Conservation (phyloP, 371 early-diverging fungal species). For the Haplosporangium sp. region DNA sequence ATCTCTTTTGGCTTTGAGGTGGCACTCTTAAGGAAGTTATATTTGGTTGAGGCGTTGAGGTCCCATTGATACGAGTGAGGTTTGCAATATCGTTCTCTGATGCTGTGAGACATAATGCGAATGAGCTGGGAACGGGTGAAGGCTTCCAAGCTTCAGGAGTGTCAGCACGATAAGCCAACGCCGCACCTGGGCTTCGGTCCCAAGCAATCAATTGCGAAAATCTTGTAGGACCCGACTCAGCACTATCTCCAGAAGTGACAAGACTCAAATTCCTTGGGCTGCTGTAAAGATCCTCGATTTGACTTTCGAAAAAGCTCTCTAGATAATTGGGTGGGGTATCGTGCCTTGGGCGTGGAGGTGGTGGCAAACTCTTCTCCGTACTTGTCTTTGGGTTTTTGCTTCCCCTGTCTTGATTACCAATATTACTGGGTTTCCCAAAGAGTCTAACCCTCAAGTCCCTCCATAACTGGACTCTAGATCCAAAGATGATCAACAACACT, state of each 20-base stretch:
- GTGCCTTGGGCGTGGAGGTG: background rate
- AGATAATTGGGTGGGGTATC: background rate
- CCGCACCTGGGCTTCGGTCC: background rate
- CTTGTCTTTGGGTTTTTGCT: background rate
- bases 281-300: background rate
- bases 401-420: background rate
- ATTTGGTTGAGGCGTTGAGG: background rate
- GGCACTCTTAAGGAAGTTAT: background rate
- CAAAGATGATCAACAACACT: slow-evolving; percentile 36
- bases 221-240: background rate
- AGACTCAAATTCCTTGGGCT: background rate
- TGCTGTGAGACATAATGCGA: too few species aligned
- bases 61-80: background rate
- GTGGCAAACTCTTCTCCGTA: background rate
- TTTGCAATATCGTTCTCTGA: background rate
- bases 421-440: slow-evolving; percentile 4
- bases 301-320: background rate
- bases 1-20: background rate
- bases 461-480: slow-evolving; percentile 43
- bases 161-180: background rate
- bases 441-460: slow-evolving; percentile 21
- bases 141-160: slow-evolving; percentile 2
- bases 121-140: too few species aligned
- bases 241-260: background rate
- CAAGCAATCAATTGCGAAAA: background rate